Percentiles rank a stretch among this genome's conserved stretches.
Conservation (phyloP, 805 yeast genomes). For the Myxozyma monticola region DNA sequence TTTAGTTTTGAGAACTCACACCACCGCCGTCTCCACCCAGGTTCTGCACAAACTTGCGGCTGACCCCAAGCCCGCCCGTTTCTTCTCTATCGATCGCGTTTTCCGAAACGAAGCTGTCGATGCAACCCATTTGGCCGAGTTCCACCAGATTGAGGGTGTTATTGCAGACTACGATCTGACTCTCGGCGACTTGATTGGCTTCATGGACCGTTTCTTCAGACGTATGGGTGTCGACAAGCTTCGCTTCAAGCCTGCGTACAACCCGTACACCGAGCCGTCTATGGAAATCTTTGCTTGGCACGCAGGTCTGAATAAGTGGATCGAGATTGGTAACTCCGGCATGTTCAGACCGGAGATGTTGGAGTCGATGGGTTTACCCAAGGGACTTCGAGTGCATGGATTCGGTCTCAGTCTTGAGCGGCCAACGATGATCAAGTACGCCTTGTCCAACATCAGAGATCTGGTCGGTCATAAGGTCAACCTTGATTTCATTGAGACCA, state of each 20-base stretch:
- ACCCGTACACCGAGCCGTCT: slow-evolving; percentile 98
- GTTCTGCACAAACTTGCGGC: slow-evolving; percentile 83
- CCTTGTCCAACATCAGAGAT: slow-evolving; percentile 93
- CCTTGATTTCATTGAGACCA: slow-evolving; percentile 88
- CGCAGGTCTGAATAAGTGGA: slow-evolving; percentile 93
- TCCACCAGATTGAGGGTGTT: slow-evolving; percentile 99
- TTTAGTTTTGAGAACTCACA: slow-evolving; percentile 94
- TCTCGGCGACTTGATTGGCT: slow-evolving; percentile 93
- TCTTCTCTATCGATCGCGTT: slow-evolving; percentile 95
- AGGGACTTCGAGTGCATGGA: slow-evolving; percentile 89
- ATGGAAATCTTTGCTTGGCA: slow-evolving; percentile 98
- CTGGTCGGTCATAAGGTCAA: slow-evolving; percentile 95
- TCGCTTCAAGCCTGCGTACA: slow-evolving; percentile 97
- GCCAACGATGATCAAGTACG: slow-evolving; percentile 99
- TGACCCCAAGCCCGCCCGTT: slow-evolving; percentile 66
- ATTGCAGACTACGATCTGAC: slow-evolving; percentile 94
- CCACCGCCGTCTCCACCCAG: slow-evolving; percentile 88
- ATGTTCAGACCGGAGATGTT: slow-evolving; percentile 99
- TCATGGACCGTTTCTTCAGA: slow-evolving; percentile 95
- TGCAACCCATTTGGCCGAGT: slow-evolving; percentile 98
- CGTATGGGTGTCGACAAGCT: slow-evolving; percentile 96
- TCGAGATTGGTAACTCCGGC: slow-evolving; percentile 98
- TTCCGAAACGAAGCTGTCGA: slow-evolving; percentile 99
- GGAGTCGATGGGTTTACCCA: slow-evolving; percentile 96
- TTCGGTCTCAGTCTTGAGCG: slow-evolving; percentile 97